phyloP scores from a whole-genome alignment of 768 basidiomycete species.

The Crassisporium funariophilum region DNA sequence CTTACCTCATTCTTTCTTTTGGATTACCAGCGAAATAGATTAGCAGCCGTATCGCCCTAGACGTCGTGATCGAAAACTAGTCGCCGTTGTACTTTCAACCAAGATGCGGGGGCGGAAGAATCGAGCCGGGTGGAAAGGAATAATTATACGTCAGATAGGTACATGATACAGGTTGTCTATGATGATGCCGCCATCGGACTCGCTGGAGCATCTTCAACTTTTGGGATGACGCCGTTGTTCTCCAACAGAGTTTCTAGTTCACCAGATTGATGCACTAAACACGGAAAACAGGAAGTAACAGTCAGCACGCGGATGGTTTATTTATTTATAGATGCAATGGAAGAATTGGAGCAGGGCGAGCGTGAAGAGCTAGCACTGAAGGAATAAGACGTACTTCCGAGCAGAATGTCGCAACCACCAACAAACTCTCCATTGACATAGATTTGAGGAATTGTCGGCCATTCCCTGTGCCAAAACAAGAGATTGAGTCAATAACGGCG shows the following conservation, averaged over 20 bases:
- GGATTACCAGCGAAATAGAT: no score
- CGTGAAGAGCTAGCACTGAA: no score
- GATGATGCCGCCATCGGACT: not conserved
- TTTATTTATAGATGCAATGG: no score
- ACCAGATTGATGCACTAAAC: conserved; percentile 92
- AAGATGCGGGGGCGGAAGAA: no score
- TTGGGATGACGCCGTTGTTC: conserved; percentile 70
- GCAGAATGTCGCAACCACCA: conserved; percentile 94
- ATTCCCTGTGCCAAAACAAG: conserved; percentile 60
- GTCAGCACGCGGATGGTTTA: conserved; percentile 2
- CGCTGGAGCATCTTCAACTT: conserved; percentile 32
- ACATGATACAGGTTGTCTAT: no score
- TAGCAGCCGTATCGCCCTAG: no score
- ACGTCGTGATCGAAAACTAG: no score
- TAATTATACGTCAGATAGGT: no score
- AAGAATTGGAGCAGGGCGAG: no score
- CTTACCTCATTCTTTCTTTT: no score
- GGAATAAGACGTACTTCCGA: conserved; percentile 68
- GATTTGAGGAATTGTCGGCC: conserved; percentile 97
- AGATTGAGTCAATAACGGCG: not conserved
- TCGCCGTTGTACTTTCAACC: no score
- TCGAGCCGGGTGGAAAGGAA: no score
- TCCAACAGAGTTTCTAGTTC: conserved; percentile 84
- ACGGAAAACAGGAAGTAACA: conserved; percentile 2
- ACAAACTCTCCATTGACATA: conserved; percentile 96